Evolutionary conservation across 148 eudicot species (phyloP), one percentile per base, ranked within the genome.

Genomic region (Heliosperma pusillum): DNA sequence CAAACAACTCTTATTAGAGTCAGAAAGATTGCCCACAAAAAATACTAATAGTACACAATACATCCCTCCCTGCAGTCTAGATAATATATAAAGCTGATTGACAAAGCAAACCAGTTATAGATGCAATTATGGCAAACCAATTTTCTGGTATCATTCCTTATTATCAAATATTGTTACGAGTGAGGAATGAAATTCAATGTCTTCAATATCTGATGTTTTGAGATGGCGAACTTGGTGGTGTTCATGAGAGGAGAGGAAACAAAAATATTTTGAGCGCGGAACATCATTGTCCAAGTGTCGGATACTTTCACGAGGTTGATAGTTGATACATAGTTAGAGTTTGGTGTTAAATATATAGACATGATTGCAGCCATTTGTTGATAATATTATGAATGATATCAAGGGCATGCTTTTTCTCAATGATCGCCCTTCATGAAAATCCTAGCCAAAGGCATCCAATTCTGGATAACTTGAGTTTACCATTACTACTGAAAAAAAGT

Each of bases 1-100:
- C n/a, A 67, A 80, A 66, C 56, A 7, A 73, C 27, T 30, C 42
- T 22, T 20, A 67, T 30, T 59, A 68, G 74, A n/a, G 64, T 22
- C 25, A 29, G 53, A 53, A 56, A 40, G 64, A 73, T 20, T 5
- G 22, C 29, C 53, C 36, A 65, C 42, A 61, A 70, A 25, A 22
- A 15, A 26, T 9, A 67, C 27, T 40, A 25, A 22, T 29, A n/a
- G 27, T 7, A 65, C 29, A 27, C 12, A 50, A 29, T 55, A 40
- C 65, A 33, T 72, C 29, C 63, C 24, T 36, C 40, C 33, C 42
- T 50, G 16, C 42, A 27, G 30, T 27, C 19, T 5, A 7, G 20
- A 64, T 27, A 64, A 5, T 4, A 50, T 47, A 50, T 50, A 13
- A 50, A 0, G 55, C 17, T 12, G 53, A 47, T 47, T 47, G 53